phyloP scores from a whole-genome alignment of 2,329 filamentous ascomycete genomes.

The Dissoconium aciculare region DNA sequence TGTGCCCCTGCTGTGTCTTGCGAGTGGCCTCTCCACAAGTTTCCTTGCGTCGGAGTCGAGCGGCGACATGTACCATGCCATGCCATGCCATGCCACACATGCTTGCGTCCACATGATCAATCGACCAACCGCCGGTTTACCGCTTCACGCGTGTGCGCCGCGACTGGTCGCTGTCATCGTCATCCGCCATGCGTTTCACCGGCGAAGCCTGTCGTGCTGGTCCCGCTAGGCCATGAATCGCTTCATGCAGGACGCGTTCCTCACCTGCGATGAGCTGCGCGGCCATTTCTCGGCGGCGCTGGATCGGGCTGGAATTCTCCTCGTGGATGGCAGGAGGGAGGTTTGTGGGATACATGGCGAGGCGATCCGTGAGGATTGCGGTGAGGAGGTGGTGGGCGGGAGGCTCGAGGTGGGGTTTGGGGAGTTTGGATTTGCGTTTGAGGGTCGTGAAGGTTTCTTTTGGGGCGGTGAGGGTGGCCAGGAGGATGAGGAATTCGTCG shows the following conservation, averaged over 20 bases:
- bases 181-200: too few species aligned
- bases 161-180: too few species aligned
- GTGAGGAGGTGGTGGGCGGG: constrained; percentile 29
- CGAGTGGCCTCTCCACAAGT: too few species aligned
- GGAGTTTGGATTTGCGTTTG: constrained; percentile 29
- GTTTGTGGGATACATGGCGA: constrained; percentile 38
- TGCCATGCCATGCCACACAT: too few species aligned
- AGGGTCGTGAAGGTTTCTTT: constrained; percentile 28
- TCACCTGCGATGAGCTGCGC: constrained; percentile 55
- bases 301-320: constrained; percentile 26
- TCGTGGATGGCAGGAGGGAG: constrained; percentile 1
- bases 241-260: constrained; percentile 48
- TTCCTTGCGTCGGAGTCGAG: too few species aligned
- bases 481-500: constrained; percentile 29
- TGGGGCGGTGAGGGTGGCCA: constrained; percentile 32
- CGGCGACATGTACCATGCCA: too few species aligned
- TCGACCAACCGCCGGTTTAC: too few species aligned
- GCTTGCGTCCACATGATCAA: too few species aligned
- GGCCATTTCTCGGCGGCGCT: constrained; percentile 39
- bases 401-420: constrained; percentile 23
- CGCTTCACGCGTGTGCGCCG: too few species aligned
- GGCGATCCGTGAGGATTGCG: constrained; percentile 26
- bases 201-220: too few species aligned
- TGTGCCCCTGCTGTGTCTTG: too few species aligned
- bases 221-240: constrained; percentile 22